Percentiles rank a stretch among this genome's conserved stretches.
Evolutionary conservation across 495 filamentous ascomycete genomes (phyloP).

Genomic region (Elasticomyces elasticus): DNA sequence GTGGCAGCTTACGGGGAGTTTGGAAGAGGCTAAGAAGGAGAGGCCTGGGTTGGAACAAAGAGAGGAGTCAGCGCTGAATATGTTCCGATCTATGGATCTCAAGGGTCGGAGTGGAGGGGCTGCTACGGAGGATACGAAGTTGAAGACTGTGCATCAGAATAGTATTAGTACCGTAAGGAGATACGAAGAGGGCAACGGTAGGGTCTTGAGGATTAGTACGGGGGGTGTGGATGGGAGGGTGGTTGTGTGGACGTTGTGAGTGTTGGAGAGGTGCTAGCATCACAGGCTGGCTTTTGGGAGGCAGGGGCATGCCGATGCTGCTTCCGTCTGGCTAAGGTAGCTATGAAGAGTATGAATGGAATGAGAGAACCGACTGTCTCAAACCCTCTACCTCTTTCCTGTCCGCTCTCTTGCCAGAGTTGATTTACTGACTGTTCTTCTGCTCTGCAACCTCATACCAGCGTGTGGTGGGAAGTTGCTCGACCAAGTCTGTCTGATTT

Average conservation of each 20-base stretch:
- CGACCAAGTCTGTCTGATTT: no score
- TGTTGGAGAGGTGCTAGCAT: background rate
- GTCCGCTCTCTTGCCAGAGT: no score
- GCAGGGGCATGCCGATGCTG: no score
- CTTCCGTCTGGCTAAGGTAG: no score
- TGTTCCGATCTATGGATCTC: slow-evolving; percentile 98
- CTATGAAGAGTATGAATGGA: no score
- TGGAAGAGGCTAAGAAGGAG: slow-evolving; percentile 49
- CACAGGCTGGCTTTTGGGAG: no score
- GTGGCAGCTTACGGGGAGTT: slow-evolving; percentile 75
- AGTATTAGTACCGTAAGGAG: slow-evolving; percentile 75
- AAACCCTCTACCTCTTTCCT: no score
- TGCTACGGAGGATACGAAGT: slow-evolving; percentile 69
- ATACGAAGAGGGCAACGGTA: slow-evolving; percentile 56
- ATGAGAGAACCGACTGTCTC: no score
- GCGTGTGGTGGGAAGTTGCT: no score
- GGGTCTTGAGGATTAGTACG: slow-evolving; percentile 73
- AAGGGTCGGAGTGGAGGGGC: slow-evolving; percentile 59
- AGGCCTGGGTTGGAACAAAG: slow-evolving; percentile 46
- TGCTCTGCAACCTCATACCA: no score
- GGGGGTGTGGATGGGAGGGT: slow-evolving; percentile 92
- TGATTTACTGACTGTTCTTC: no score
- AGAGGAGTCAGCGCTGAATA: slow-evolving; percentile 84
- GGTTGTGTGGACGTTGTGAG: slow-evolving; percentile 60
- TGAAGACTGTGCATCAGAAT: slow-evolving; percentile 96